Evolutionary conservation across 805 yeast genomes (phyloP), one percentile per base, ranked within the genome.

Genomic region (Lachancea lanzarotensis): DNA sequence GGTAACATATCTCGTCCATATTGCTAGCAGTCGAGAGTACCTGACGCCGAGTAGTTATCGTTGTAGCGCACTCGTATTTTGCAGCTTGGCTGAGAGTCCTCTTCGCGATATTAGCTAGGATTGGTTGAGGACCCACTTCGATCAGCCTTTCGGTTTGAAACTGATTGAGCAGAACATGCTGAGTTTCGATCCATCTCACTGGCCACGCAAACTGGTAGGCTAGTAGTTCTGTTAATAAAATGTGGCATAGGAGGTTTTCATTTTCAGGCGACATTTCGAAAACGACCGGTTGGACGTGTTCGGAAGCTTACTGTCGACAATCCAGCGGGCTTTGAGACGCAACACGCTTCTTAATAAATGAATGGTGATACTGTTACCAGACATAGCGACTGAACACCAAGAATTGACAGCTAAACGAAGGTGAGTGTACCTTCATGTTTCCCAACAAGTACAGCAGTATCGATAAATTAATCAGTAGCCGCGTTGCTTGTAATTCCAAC

Each of bases 161-260:
- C 52, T 84, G 84, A 60, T 82, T 79, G 63, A 87, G 73, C 58
- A 87, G 78, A 42, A 86, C 95, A 69, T 87, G 95, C 67, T 87
- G 96, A 51, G 95, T 87, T 63, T 87, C 95, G 62, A 87, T 87
- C 95, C 95, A 87, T 71, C 95, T 77, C 47, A 87, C 95, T 33
- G 95, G 95, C 47, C 95, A 86, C 27, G 95, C 95, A 66, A 87
- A 87, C 67, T 87, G 95, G 69, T 84, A 87, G 43, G 95, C 95
- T 65, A 87, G 76, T 55, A 87, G 78, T 71, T 87, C 95, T 18
- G 91, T 83, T 60, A 87, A 74, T 51, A 87, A 75, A 51, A 82
- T 79, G 63, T 86, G 95, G 47, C 95, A 86, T 51, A 87, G 78
- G 61, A 87, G 91, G 68, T 85, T 93, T 70, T 84, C 85, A 48